These are phyloP conservation scores for Spathaspora sp. DNA, from an alignment of 1,139 yeast genomes.

Conservation along the genomic window DNA sequence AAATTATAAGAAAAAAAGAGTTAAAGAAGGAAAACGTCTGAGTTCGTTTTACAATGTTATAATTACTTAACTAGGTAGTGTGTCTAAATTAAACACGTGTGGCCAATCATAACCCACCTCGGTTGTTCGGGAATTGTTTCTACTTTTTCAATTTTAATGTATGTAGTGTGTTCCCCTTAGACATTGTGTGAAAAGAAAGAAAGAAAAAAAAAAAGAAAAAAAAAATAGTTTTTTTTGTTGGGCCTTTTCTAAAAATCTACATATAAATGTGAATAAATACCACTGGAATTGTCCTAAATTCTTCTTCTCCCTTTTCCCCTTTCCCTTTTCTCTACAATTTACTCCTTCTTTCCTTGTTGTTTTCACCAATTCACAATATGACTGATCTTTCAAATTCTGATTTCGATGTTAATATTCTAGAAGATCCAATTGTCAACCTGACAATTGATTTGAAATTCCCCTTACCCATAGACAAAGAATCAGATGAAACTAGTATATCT, in stretches of 20 bases:
- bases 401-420: conserved; percentile 41
- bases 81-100: no score
- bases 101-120: no score
- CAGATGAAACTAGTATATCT: conserved; percentile 26
- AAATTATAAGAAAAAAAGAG: neutral
- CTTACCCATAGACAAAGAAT: conserved; percentile 38
- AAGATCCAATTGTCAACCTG: conserved; percentile 33
- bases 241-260: neutral
- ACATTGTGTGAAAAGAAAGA: no score
- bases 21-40: no score
- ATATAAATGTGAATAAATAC: neutral
- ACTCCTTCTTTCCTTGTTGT: neutral
- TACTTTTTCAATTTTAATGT: no score
- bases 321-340: neutral
- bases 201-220: no score
- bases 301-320: neutral
- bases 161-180: no score
- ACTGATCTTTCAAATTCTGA: conserved; percentile 11
- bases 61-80: no score
- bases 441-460: conserved; percentile 39
- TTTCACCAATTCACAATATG: neutral
- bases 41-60: no score
- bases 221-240: neutral
- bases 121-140: no score
- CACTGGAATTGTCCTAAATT: neutral